Percentiles rank a stretch among this genome's conserved stretches.
These are phyloP conservation scores for Aureobasidium sp. DNA, from an alignment of 2,329 filamentous ascomycete genomes.

Conservation along the genomic window DNA sequence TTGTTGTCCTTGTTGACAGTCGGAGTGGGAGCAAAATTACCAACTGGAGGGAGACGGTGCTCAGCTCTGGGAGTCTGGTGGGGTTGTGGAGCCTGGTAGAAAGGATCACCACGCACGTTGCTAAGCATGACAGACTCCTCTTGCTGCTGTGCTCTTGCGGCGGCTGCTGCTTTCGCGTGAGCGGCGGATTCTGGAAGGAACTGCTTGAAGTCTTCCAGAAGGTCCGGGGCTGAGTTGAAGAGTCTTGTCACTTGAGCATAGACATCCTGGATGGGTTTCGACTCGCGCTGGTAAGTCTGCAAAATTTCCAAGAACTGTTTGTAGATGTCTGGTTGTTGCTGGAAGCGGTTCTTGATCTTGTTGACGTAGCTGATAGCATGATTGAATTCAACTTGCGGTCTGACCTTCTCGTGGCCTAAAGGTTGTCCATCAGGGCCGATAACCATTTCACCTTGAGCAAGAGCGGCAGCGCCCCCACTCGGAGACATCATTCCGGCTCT, in stretches of 20 bases:
- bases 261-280: conserved; percentile 96
- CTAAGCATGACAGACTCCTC: conserved; percentile 60
- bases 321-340: conserved; percentile 95
- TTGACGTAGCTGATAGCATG: conserved; percentile 99
- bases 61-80: conserved; percentile 44
- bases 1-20: conserved; percentile 86
- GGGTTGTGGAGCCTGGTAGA: conserved; percentile 36
- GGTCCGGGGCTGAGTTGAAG: conserved; percentile 87
- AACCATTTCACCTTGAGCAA: conserved; percentile 52
- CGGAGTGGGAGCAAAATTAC: conserved; percentile 80
- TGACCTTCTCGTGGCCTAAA: conserved; percentile 61
- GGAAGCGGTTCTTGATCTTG: conserved; percentile 99
- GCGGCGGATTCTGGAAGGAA: conserved; percentile 88
- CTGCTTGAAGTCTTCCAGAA: conserved; percentile 97
- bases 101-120: conserved; percentile 50
- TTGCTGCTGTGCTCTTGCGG: conserved; percentile 56
- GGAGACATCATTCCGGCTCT: conserved; percentile 44
- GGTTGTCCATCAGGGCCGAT: conserved; percentile 48
- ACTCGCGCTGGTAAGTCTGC: conserved; percentile 95
- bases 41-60: conserved; percentile 71
- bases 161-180: conserved; percentile 52
- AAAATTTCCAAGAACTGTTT: conserved; percentile 98
- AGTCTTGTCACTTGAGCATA: conserved; percentile 93
- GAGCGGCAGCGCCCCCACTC: conserved; percentile 31
- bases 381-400: conserved; percentile 95